phyloP scores from a whole-genome alignment of 2,329 filamentous ascomycete species.

The Albifimbria verrucaria region DNA sequence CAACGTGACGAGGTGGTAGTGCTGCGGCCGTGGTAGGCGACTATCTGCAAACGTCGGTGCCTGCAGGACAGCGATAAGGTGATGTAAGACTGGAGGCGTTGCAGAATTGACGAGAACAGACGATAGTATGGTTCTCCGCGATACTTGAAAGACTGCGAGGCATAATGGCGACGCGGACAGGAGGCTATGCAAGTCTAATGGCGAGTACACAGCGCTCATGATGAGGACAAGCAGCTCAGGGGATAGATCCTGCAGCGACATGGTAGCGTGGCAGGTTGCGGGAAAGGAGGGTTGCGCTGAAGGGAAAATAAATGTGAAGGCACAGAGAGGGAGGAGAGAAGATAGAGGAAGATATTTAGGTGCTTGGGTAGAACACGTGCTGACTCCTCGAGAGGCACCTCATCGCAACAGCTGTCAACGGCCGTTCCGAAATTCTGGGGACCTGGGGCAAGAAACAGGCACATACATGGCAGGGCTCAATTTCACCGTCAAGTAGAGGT shows the following conservation, averaged over 20 bases:
- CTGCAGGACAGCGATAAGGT: not conserved
- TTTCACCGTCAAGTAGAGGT: too few species aligned
- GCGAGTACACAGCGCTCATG: not conserved
- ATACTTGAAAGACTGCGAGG: not conserved
- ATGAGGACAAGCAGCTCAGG: not conserved
- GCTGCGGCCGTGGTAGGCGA: not conserved
- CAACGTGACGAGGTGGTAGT: not conserved
- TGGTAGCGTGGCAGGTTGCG: not conserved
- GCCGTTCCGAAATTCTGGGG: too few species aligned
- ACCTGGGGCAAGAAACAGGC: too few species aligned
- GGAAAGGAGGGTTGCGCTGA: too few species aligned
- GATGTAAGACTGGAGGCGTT: not conserved
- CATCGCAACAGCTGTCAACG: too few species aligned
- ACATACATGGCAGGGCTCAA: too few species aligned
- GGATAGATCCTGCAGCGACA: not conserved
- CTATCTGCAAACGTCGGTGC: not conserved
- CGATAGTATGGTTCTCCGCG: not conserved
- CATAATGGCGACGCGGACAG: not conserved
- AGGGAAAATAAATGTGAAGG: too few species aligned
- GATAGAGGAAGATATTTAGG: too few species aligned
- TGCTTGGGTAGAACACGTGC: too few species aligned
- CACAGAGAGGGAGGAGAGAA: too few species aligned
- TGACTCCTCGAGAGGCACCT: too few species aligned
- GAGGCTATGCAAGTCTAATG: not conserved
- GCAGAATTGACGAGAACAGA: not conserved